A percentile compares a stretch with the other conserved stretches of the same genome.
Evolutionary conservation across 768 basidiomycete genomes (phyloP).

Genomic region (Kwoniella botswanensis): DNA sequence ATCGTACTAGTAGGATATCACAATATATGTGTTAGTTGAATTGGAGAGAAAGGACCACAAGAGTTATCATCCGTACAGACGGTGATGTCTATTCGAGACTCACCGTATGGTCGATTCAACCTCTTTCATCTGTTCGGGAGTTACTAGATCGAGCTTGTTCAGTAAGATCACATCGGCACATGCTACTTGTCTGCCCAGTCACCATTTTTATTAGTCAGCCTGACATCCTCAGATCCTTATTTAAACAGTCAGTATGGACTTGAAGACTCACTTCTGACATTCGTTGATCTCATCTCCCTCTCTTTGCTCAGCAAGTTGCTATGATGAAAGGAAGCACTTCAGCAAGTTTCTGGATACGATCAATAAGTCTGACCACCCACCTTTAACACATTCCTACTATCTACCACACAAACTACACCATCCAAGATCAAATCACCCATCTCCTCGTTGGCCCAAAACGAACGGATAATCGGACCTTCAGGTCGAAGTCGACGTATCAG

Average conservation of each 20-base stretch:
- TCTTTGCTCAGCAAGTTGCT: slow-evolving; percentile 88
- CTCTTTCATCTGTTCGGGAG: slow-evolving; percentile 60
- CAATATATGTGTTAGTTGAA: too few species aligned
- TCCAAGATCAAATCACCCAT: slow-evolving; percentile 64
- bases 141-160: slow-evolving; percentile 85
- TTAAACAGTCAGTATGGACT: neutral
- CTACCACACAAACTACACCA: slow-evolving; percentile 90
- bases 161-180: slow-evolving; percentile 87
- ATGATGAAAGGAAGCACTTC: neutral
- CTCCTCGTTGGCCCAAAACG: slow-evolving; percentile 62
- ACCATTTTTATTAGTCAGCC: neutral
- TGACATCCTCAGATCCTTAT: neutral
- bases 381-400: slow-evolving; percentile 77
- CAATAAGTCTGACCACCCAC: slow-evolving; percentile 54
- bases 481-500: neutral
- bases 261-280: slow-evolving; percentile 47
- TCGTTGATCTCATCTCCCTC: slow-evolving; percentile 72
- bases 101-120: slow-evolving; percentile 67
- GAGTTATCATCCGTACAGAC: neutral
- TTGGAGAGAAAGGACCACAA: too few species aligned
- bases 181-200: slow-evolving; percentile 76
- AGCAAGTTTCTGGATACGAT: neutral
- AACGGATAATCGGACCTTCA: slow-evolving; percentile 52
- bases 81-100: slow-evolving; percentile 11
- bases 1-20: slow-evolving; percentile 60